Conservation (phyloP, 2,329 filamentous ascomycete genomes). For the Thielaviopsis populi region DNA sequence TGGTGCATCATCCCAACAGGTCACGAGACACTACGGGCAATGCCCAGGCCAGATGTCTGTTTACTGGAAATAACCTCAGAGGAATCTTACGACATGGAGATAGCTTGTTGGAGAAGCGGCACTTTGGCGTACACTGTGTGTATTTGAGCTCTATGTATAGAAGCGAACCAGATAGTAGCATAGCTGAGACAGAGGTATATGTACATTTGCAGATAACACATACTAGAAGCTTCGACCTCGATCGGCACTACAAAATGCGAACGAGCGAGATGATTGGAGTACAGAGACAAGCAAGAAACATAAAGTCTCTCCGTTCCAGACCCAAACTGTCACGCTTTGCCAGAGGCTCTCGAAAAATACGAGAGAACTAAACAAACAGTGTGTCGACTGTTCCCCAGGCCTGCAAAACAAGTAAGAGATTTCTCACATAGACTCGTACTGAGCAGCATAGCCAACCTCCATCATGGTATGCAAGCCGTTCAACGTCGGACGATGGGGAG, state of each 20-base stretch:
- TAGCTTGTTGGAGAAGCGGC: not conserved
- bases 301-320: not conserved
- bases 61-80: not conserved
- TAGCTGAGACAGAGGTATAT: not conserved
- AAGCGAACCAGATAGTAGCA: not conserved
- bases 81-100: slow-evolving; percentile 3
- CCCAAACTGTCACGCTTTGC: not conserved
- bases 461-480: slow-evolving; percentile 26
- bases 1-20: not conserved
- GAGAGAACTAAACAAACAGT: slow-evolving; percentile 1
- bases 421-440: slow-evolving; percentile 16
- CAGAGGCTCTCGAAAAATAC: slow-evolving; percentile 5
- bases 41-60: not conserved
- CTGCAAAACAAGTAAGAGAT: not conserved
- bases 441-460: slow-evolving; percentile 21
- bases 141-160: not conserved
- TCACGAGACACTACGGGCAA: not conserved
- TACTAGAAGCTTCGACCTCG: not conserved
- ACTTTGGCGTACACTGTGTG: not conserved
- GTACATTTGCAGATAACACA: not conserved
- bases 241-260: not conserved
- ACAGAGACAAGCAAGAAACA: not conserved
- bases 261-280: not conserved
- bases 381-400: not conserved
- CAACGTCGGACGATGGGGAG: slow-evolving; percentile 31